These are phyloP conservation scores for Gnomoniopsis smithogilvyi DNA, from an alignment of 2,329 filamentous ascomycete species.

Conservation along the genomic window DNA sequence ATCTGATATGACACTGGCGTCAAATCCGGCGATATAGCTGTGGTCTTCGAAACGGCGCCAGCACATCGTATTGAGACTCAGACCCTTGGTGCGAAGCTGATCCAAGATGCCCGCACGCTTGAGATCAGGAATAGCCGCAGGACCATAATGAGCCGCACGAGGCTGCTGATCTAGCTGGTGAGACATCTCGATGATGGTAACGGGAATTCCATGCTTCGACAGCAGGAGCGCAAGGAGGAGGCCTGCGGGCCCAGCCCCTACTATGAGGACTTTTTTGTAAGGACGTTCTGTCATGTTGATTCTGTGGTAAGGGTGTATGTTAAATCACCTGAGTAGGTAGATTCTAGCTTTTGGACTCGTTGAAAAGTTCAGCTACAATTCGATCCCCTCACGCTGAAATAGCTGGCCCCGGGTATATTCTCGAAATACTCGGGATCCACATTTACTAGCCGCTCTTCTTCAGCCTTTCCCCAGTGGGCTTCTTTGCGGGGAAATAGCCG, in stretches of 20 bases:
- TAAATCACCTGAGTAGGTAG: not conserved
- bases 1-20: constrained; percentile 31
- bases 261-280: constrained; percentile 33
- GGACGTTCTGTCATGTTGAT: constrained; percentile 12
- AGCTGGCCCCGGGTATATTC: too few species aligned
- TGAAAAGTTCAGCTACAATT: not conserved
- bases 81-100: constrained; percentile 33
- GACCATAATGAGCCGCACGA: constrained; percentile 60
- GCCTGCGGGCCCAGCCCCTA: constrained; percentile 48
- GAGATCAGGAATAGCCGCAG: constrained; percentile 56
- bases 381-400: not conserved
- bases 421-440: not conserved
- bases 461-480: not conserved
- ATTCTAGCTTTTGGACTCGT: not conserved
- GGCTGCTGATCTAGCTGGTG: constrained; percentile 55
- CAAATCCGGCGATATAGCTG: constrained; percentile 33
- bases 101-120: constrained; percentile 56
- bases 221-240: constrained; percentile 50
- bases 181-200: constrained; percentile 54
- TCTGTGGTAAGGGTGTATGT: not conserved
- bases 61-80: constrained; percentile 35
- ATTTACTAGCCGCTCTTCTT: not conserved
- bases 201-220: constrained; percentile 47
- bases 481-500: constrained; percentile 1
- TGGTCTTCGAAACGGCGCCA: constrained; percentile 37